Base-by-base conservation (phyloP, 805 yeast species). In the Metschnikowia koreensis region DNA sequence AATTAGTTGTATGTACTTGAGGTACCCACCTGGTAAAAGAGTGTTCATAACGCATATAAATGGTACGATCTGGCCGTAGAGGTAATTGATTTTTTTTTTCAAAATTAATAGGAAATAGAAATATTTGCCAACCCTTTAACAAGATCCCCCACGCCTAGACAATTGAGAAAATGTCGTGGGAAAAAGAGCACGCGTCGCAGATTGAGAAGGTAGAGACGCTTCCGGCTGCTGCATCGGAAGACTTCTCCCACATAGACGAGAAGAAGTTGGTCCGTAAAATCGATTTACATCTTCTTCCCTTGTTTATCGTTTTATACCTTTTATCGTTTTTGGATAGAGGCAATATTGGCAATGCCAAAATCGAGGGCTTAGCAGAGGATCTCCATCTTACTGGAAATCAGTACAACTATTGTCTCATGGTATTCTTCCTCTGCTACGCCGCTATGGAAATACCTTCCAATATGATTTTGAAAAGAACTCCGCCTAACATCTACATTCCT, bases 261-360 rank as follows among this genome's bases (percentile, higher is more conserved):
- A 69, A 61, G 41, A 76, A 71, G 57, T 68, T 87, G 28, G 80
- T 81, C 81, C 71, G 81, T 76, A 87, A 86, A 60, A 73, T 84
- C 33, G 93, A 87, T 61, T 48, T 81, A 0, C 81, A 88, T 54
- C 83, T 88, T 38, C 84, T 87, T 29, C 90, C 92, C 5, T 83
- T 90, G n/a, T 85, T 89, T 57, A 82, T 90, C 62, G 61, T 87
- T 29, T 73, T 89, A 42, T 89, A 89, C 62, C 81, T 89, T 66
- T 76, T 88, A 55, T 85, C 93, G 1, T 89, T 88, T 63, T 70
- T 89, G 62, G 96, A 89, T 66, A 76, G 96, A 66, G 92, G 88
- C 52, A 89, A 89, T 66, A 86, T 89, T 55, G 82, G 92, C 31
- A 88, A 89, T 67, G 96, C 96, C 7, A 82, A 82, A 53, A 79